Conservation (phyloP, 306 rosid species). For the Quercus aquifolioides region DNA sequence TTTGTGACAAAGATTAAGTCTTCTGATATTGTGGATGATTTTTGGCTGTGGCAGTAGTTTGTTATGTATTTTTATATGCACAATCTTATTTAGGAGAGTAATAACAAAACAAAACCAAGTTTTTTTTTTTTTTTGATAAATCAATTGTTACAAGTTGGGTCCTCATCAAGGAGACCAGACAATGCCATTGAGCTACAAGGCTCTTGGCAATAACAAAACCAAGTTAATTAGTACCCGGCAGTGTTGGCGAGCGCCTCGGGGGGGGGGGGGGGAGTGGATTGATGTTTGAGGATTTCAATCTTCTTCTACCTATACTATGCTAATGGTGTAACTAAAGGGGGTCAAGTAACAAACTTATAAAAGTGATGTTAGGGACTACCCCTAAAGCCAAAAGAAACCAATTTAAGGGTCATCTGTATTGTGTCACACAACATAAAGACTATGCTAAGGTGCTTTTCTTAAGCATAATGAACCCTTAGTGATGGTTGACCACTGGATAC, state of each 20-base stretch:
- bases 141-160: too few species aligned
- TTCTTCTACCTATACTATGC: background rate
- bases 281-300: background rate
- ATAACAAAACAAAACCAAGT: too few species aligned
- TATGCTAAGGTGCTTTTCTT: background rate
- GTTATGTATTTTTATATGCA: background rate
- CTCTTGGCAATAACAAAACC: background rate
- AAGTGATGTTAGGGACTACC: background rate
- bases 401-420: background rate
- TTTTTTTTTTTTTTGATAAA: too few species aligned
- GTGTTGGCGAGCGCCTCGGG: background rate
- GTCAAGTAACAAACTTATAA: background rate
- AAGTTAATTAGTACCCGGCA: background rate
- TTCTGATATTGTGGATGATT: background rate
- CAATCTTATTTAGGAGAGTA: background rate
- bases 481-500: background rate
- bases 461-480: background rate
- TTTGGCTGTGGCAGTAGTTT: background rate
- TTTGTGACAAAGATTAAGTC: background rate
- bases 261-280: background rate
- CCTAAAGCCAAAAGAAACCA: background rate
- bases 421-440: background rate
- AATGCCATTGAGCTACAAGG: too few species aligned
- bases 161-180: too few species aligned
- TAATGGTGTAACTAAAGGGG: background rate